Evolutionary conservation across 1,284 basidiomycete species (phyloP).

Genomic region (Ceratobasidium sp.): DNA sequence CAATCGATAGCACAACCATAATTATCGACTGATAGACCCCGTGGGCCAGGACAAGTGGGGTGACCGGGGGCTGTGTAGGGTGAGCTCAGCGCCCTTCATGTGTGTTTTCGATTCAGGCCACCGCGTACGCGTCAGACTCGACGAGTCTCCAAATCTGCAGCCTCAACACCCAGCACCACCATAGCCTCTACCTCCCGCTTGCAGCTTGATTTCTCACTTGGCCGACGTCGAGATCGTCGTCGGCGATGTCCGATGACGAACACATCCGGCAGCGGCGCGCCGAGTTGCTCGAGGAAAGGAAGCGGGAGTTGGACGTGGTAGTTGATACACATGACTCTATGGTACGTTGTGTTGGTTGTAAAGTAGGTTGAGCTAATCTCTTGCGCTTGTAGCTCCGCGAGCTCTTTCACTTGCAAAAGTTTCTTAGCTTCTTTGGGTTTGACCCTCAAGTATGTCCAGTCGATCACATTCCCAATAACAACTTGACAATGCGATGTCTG

Average conservation of each 20-base stretch:
- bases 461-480: background rate
- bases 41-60: background rate
- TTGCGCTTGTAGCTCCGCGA: constrained; percentile 72
- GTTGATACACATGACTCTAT: constrained; percentile 77
- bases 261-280: constrained; percentile 51
- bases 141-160: background rate
- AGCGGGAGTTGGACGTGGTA: constrained; percentile 67
- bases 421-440: constrained; percentile 75
- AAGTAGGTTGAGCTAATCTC: constrained; percentile 11
- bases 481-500: constrained; percentile 35
- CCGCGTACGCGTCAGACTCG: constrained; percentile 23
- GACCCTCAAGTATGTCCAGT: constrained; percentile 70
- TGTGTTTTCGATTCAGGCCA: constrained; percentile 35
- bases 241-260: constrained; percentile 47
- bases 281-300: constrained; percentile 66
- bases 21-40: background rate
- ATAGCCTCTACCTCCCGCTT: constrained; percentile 1
- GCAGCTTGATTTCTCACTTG: constrained; percentile 22
- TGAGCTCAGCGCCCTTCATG: constrained; percentile 40
- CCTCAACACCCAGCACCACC: background rate
- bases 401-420: constrained; percentile 85
- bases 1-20: background rate
- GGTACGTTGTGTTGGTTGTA: constrained; percentile 60
- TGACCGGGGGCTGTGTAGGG: constrained; percentile 31
- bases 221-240: constrained; percentile 28